Base-by-base conservation (phyloP, 2,329 filamentous ascomycete species). In the Myriosclerotinia scirpicola region DNA sequence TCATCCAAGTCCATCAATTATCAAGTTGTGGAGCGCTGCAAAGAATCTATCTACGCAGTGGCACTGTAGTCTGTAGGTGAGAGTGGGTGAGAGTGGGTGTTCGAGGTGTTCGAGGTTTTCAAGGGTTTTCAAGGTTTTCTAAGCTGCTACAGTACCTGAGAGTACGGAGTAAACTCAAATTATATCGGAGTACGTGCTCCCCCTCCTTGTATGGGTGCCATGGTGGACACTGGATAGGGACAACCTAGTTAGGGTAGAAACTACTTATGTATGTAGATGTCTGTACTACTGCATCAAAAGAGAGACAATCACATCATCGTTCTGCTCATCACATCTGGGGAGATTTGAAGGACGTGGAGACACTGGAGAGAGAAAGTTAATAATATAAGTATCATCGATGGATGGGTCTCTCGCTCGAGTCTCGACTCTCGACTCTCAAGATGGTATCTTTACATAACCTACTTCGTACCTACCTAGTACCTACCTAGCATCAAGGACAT, bases 291-390 rank as follows among this genome's bases (percentile, higher is more conserved):
- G 42, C 44, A 50, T 60, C 42, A 38, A 50, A 60, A 50, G 30
- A 50, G 58, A 60, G 30, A 60, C 44, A 60, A 60, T 60, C 56
- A 50, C 44, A 61, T 61, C 58, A 61, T 60, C 58, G 3, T 40
- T 40, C n/a, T 61, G 44, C 58, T 61, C 58, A 61, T 61, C 44
- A 40, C 58, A 50, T 52, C 44, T 50, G 15, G 46, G 34, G 34
- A 26, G 20, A 50, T 38, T 26, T 15, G 46, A 61, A 50, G n/a
- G 40, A 50, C n/a, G 46, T 7, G 26, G 26, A 26, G 17, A n/a
- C n/a, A n/a, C n/a, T n/a, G n/a, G n/a, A n/a, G 42, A 2, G 12
- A 15, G 17, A 17, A 48, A 22, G 17, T 26, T 50, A 50, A 50
- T 15, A 46, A 55, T 40, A 26, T 26, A 34, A 30, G 17, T 48